Evolutionary conservation across 441 rosid species (phyloP), one percentile per base, ranked within the genome.

Genomic region (Adansonia rubrostipa): DNA sequence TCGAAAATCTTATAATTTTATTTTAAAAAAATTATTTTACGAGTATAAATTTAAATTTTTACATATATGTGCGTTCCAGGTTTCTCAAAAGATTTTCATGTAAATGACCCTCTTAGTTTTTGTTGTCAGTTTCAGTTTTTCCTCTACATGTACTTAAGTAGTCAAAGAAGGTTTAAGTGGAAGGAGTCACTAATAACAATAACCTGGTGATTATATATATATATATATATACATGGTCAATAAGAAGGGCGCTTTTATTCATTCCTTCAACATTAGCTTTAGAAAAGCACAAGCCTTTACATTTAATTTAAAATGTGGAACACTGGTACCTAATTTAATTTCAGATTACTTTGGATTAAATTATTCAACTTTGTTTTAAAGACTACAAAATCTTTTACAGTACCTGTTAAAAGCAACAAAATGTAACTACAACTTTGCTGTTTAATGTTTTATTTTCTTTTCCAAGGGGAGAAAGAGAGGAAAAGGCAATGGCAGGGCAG

Each of bases 361-460:
- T 9, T 22, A 9, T 17, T 17, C 15, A 13, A 33, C 44, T 0
- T 0, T 9, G 6, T 51, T 71, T 28, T 28, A 28, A n/a, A 22
- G 53, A 36, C 47, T 68, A n/a, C 50, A 8, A 15, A 33, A 36
- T 19, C 17, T 50, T 50, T 67, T 33, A 75, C 78, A 48, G 67
- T 48, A 6, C 7, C 64, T 20, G 45, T 20, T 76, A 17, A 66
- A 76, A 53, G 15, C 3, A 15, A 13, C 19, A 0, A 33, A 60
- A 53, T 70, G 48, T 53, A 33, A 13, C 65, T 36, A 24, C 13
- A 73, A 50, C 72, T 67, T 65, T 44, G 47, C 45, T 10, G 74
- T 72, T 75, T 69, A 13, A 45, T 1, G 68, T 61, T 61, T 76
- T 20, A n/a, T 64, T 64, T 36, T 33, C 80, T 82, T 79, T 82